A percentile compares a stretch with the other conserved stretches of the same genome.
phyloP scores from a whole-genome alignment of 257 asterid species.

The Nicotiana attenuata region DNA sequence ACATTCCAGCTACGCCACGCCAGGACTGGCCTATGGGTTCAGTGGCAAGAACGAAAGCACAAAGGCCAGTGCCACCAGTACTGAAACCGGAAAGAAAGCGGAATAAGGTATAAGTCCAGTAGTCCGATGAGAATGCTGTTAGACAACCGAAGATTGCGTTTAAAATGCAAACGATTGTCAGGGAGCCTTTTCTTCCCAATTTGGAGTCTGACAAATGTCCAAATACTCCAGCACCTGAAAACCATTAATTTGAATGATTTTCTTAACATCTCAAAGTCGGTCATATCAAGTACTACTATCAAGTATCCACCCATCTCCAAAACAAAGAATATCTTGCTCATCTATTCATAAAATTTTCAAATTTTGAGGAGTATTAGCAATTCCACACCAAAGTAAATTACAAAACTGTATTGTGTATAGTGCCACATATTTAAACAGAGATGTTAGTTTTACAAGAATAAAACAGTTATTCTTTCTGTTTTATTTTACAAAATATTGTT shows the following conservation, averaged over 20 bases:
- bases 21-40: conserved; percentile 76
- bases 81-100: conserved; percentile 85
- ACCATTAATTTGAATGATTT: neutral
- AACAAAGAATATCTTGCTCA: too few relatives aligned
- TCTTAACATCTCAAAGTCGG: neutral
- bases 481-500: too few relatives aligned
- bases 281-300: neutral
- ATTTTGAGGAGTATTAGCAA: too few relatives aligned
- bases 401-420: too few relatives aligned
- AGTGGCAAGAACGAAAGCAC: conserved; percentile 79
- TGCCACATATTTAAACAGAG: too few relatives aligned
- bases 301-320: too few relatives aligned
- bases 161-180: conserved; percentile 54
- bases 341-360: too few relatives aligned
- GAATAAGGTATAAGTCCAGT: conserved; percentile 44
- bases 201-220: conserved; percentile 87
- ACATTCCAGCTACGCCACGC: conserved; percentile 85
- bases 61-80: conserved; percentile 88
- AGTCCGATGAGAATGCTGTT: conserved; percentile 62
- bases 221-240: conserved; percentile 82
- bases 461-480: too few relatives aligned
- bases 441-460: too few relatives aligned
- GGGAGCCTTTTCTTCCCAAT: conserved; percentile 77
- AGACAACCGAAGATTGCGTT: conserved; percentile 71
- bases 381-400: too few relatives aligned